These are phyloP conservation scores for Coemansia sp. DNA, from an alignment of 192 early-diverging fungal genomes.

Conservation along the genomic window DNA sequence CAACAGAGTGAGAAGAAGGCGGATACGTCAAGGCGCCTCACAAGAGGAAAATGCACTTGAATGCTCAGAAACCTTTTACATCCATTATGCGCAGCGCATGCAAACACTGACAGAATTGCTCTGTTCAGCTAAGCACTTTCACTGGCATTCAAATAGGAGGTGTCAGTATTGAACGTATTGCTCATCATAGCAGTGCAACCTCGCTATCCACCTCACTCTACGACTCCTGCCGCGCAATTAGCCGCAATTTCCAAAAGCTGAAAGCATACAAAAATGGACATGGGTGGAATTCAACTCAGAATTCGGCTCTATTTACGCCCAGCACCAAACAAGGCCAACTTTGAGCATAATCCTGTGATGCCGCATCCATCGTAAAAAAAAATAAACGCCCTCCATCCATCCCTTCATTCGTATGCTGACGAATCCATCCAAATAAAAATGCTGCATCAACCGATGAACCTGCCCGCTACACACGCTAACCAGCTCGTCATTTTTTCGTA, in stretches of 20 bases:
- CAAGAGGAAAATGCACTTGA: no score
- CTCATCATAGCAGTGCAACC: constrained; percentile 45
- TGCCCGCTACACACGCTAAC: not conserved
- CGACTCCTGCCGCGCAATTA: no score
- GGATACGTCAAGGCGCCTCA: no score
- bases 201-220: not conserved
- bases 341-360: not conserved
- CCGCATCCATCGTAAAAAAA: constrained; percentile 11
- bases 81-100: constrained; percentile 25
- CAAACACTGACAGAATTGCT: constrained; percentile 7
- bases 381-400: not conserved
- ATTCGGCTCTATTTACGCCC: no score
- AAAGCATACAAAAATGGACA: no score
- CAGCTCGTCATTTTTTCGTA: constrained; percentile 17
- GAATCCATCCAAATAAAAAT: constrained; percentile 14
- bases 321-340: not conserved
- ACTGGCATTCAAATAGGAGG: constrained; percentile 58
- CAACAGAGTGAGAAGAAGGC: no score
- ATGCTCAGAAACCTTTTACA: constrained; percentile 34
- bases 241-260: no score
- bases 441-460: constrained; percentile 2
- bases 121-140: constrained; percentile 1
- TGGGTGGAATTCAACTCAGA: no score
- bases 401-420: constrained; percentile 2
- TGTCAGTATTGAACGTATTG: constrained; percentile 50